Evolutionary conservation across 2,329 filamentous ascomycete genomes (phyloP).

Genomic region (Ophiostoma perfectum): DNA sequence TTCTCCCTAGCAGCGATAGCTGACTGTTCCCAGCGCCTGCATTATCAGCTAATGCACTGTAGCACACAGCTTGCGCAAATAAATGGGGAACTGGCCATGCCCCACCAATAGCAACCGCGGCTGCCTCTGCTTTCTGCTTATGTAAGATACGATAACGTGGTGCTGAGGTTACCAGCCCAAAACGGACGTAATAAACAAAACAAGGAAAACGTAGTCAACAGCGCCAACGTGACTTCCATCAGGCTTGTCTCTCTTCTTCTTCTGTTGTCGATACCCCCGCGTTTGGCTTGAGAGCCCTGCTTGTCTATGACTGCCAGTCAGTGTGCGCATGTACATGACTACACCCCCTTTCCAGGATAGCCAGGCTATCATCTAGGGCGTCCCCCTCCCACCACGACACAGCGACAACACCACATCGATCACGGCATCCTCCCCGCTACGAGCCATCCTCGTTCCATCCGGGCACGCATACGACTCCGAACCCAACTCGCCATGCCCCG

Average conservation of each 20-base stretch:
- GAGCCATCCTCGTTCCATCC: background rate
- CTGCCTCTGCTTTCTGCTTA: background rate
- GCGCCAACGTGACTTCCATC: background rate
- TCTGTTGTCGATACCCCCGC: background rate
- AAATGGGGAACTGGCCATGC: no score
- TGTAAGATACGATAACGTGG: background rate
- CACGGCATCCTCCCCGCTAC: background rate
- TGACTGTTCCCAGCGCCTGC: background rate
- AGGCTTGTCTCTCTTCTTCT: background rate
- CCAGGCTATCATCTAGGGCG: background rate
- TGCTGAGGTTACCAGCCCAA: slow-evolving; percentile 11
- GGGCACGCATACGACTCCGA: background rate
- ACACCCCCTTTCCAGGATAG: background rate
- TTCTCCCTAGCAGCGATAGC: slow-evolving; percentile 8
- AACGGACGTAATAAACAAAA: slow-evolving; percentile 5
- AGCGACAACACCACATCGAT: background rate
- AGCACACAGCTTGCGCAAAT: background rate
- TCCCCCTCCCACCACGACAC: background rate
- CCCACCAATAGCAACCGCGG: no score
- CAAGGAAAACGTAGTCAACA: slow-evolving; percentile 4
- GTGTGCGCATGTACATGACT: background rate
- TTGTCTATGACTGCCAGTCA: no score
- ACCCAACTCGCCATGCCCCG: slow-evolving; percentile 49
- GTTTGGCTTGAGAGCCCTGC: background rate
- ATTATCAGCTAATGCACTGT: background rate